Evolutionary conservation across 2,329 filamentous ascomycete genomes (phyloP), one percentile per base, ranked within the genome.

Genomic region (Aspergillus tamarii): DNA sequence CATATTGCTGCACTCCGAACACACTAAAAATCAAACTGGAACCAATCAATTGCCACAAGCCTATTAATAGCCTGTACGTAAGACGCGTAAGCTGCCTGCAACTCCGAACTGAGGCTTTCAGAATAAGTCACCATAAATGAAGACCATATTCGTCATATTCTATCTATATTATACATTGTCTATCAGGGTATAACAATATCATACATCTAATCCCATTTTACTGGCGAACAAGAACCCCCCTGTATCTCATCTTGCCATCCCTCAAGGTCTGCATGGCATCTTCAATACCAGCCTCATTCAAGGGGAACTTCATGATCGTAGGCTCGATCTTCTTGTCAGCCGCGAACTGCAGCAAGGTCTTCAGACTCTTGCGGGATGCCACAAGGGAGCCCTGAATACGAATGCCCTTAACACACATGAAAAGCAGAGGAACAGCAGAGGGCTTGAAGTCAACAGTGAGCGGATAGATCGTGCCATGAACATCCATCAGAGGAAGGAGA

Each of bases 301-400:
- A 79, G 0, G 86, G 82, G 72, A 87, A 91, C 72, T 81, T 86
- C 80, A 91, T 84, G 36, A 91, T 77, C 74, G 90, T 82, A 61
- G 89, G 89, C 73, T 84, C 83, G 66, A 92, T 83, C 4, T 81
- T 82, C 68, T 91, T 86, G 19, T 80, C 76, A 64, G 82, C 78
- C 0, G 88, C 84, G 73, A 92, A 92, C 5, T 80, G 81, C 59
- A 92, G 84, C 57, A 90, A 87, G 70, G 90, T 85, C 72, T 88
- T 85, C 59, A 84, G 82, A 67, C 90, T 85, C 30, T 86, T 78
- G 0, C 88, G 83, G 54, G 89, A 84, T 0, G 89, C 89, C 39
- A 84, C 84, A 0, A 89, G 82, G 78, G 84, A 88, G 4, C 88
- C 88, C 66, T 87, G 83, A 2, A 94, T 80, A 5, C 83, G 85